Evolutionary conservation across 768 basidiomycete species (phyloP).

Genomic region (Dacryopinax primogenitus): DNA sequence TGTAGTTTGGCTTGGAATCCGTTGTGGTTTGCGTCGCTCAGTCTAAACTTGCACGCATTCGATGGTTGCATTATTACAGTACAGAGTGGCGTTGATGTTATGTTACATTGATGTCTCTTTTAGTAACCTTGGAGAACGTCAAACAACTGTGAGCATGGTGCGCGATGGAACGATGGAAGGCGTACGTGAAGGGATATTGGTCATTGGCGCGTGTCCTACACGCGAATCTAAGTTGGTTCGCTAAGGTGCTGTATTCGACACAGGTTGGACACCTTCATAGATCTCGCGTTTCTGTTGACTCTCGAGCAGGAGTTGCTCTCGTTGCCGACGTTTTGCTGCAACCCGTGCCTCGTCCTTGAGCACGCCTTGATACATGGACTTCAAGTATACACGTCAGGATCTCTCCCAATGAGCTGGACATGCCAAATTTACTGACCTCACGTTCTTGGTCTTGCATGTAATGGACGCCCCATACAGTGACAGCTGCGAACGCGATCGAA

Average conservation of each 20-base stretch:
- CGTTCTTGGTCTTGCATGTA: conserved; percentile 72
- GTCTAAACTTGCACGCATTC: too few relatives aligned
- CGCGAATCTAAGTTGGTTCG: background rate
- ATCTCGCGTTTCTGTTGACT: conserved; percentile 14
- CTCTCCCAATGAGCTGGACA: background rate
- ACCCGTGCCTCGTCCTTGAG: conserved; percentile 76
- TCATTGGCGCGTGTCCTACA: background rate
- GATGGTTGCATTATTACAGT: too few relatives aligned
- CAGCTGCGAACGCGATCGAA: conserved; percentile 47
- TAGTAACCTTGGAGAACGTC: too few relatives aligned
- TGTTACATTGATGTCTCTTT: too few relatives aligned
- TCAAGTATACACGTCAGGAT: background rate
- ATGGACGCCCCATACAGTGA: conserved; percentile 83
- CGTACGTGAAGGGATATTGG: too few relatives aligned
- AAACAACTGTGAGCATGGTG: background rate
- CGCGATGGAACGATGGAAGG: too few relatives aligned
- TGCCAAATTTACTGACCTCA: conserved; percentile 38
- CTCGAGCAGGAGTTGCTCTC: conserved; percentile 47
- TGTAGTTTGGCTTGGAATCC: too few relatives aligned
- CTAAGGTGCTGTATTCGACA: conserved; percentile 8
- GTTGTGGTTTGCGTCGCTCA: too few relatives aligned
- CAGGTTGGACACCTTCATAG: conserved; percentile 18
- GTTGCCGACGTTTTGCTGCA: conserved; percentile 52
- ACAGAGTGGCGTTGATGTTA: background rate
- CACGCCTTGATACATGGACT: conserved; percentile 90